phyloP scores from a whole-genome alignment of 2,329 filamentous ascomycete genomes.

The Claviceps africana region DNA sequence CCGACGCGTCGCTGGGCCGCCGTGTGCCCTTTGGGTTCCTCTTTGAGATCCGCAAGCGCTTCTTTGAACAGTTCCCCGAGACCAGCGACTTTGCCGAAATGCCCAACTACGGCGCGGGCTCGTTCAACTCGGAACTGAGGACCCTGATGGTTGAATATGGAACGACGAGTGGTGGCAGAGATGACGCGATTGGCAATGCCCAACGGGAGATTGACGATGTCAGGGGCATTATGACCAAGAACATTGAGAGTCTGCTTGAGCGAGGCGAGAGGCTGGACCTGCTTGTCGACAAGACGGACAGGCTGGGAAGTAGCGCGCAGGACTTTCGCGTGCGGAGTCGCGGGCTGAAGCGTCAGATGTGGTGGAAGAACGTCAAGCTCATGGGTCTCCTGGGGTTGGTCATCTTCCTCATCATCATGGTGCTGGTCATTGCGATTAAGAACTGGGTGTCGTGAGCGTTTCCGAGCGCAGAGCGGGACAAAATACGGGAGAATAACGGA shows the following conservation, averaged over 20 bases:
- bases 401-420: conserved; percentile 41
- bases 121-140: conserved; percentile 71
- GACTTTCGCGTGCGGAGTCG: conserved; percentile 84
- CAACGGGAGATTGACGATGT: conserved; percentile 87
- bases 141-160: conserved; percentile 73
- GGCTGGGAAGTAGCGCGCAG: conserved; percentile 71
- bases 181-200: conserved; percentile 72
- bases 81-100: conserved; percentile 61
- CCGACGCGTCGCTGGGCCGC: conserved; percentile 65
- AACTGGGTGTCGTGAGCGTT: conserved; percentile 15
- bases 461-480: not conserved
- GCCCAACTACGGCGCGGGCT: conserved; percentile 79
- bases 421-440: conserved; percentile 41
- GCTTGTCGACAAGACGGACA: conserved; percentile 91
- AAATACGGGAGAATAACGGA: not conserved
- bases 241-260: conserved; percentile 81
- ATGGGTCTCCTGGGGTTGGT: conserved; percentile 70
- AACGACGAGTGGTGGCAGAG: conserved; percentile 56
- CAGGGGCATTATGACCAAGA: conserved; percentile 85
- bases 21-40: conserved; percentile 89
- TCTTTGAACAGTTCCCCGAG: conserved; percentile 55
- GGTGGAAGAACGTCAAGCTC: conserved; percentile 98
- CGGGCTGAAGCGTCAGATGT: conserved; percentile 84
- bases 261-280: conserved; percentile 86
- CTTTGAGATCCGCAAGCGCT: conserved; percentile 77